Evolutionary conservation across 768 basidiomycete species (phyloP).

Genomic region (Russula emetica): DNA sequence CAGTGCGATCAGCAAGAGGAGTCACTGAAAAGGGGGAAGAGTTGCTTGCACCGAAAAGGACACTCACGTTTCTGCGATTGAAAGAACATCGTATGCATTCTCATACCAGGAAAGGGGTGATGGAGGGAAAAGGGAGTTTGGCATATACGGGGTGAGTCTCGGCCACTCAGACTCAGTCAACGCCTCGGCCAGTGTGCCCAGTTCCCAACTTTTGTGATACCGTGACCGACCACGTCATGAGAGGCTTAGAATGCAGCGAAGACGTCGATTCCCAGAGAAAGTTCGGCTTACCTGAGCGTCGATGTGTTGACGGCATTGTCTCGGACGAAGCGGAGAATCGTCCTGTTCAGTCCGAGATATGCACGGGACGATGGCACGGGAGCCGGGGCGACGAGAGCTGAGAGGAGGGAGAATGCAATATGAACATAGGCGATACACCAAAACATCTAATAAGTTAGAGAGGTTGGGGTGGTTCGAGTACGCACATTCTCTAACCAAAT

Average conservation of each 20-base stretch:
- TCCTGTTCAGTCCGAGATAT: conserved; percentile 1
- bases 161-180: conserved; percentile 51
- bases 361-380: not conserved
- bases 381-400: not conserved
- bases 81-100: conserved; percentile 40
- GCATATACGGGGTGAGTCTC: conserved; percentile 45
- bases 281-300: conserved; percentile 11
- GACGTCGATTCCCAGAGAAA: not conserved
- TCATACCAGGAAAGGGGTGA: conserved; percentile 30
- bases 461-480: not conserved
- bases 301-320: conserved; percentile 32
- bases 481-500: not conserved
- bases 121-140: conserved; percentile 43
- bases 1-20: conserved; percentile 2
- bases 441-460: conserved; percentile 6
- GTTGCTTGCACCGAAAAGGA: not conserved
- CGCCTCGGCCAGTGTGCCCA: conserved; percentile 55
- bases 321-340: conserved; percentile 26
- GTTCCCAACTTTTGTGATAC: conserved; percentile 51
- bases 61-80: conserved; percentile 41
- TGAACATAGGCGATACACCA: not conserved
- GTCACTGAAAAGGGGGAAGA: not conserved
- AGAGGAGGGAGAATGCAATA: not conserved
- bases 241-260: not conserved
- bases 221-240: not conserved